These are phyloP conservation scores for Trichoderma erinaceum DNA, from an alignment of 495 filamentous ascomycete genomes.

Conservation along the genomic window DNA sequence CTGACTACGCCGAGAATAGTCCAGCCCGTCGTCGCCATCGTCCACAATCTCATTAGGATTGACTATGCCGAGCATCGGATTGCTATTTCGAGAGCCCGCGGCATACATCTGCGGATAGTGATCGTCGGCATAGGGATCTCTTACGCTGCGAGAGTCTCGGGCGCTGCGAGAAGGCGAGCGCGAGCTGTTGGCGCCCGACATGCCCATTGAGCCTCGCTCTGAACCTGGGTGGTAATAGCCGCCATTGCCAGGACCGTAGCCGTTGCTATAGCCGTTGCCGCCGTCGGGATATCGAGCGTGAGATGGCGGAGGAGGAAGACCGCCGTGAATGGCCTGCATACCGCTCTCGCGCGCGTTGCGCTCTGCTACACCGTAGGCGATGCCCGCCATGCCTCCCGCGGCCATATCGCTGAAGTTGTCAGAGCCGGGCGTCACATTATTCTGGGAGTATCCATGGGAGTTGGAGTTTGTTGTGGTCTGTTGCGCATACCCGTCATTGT, in stretches of 20 bases:
- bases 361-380: conserved; percentile 69
- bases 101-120: conserved; percentile 36
- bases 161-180: conserved; percentile 14
- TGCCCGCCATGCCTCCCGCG: conserved; percentile 68
- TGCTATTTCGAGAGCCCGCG: conserved; percentile 52
- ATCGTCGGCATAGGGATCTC: conserved; percentile 33
- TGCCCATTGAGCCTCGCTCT: conserved; percentile 20
- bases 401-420: conserved; percentile 70
- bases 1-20: conserved; percentile 37
- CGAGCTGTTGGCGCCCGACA: conserved; percentile 17
- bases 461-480: background rate
- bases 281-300: background rate
- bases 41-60: conserved; percentile 77
- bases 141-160: conserved; percentile 18
- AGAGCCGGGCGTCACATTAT: conserved; percentile 61
- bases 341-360: conserved; percentile 67
- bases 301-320: conserved; percentile 11
- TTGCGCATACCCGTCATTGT: conserved; percentile 8
- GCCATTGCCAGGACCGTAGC: background rate
- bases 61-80: conserved; percentile 50
- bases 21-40: conserved; percentile 77
- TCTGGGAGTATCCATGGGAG: conserved; percentile 24
- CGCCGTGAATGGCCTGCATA: conserved; percentile 55
- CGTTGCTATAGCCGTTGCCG: background rate
- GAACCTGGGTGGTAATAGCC: background rate